Percentiles rank a stretch among this genome's conserved stretches.
phyloP scores from a whole-genome alignment of 192 early-diverging fungal genomes.

The Backusella westeae region DNA sequence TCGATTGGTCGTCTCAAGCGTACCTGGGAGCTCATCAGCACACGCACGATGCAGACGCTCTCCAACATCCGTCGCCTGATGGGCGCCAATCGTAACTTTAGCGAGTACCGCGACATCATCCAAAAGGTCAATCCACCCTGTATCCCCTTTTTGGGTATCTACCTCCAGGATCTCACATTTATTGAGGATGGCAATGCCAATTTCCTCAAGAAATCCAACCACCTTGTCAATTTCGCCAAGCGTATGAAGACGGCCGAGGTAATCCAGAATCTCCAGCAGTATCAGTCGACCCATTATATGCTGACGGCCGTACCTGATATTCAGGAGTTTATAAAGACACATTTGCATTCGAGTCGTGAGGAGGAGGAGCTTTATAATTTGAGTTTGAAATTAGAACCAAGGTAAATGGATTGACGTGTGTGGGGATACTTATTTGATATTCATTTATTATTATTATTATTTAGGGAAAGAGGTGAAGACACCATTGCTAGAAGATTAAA shows the following conservation, averaged over 20 bases:
- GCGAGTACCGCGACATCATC: slow-evolving; percentile 75
- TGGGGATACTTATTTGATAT: neutral
- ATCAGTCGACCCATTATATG: slow-evolving; percentile 79
- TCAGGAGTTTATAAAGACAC: slow-evolving; percentile 72
- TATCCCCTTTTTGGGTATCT: slow-evolving; percentile 82
- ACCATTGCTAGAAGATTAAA: slow-evolving; percentile 68
- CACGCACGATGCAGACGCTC: slow-evolving; percentile 52
- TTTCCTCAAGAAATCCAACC: slow-evolving; percentile 55
- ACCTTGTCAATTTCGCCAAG: slow-evolving; percentile 91
- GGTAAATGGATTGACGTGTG: slow-evolving; percentile 26
- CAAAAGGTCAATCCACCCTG: slow-evolving; percentile 74
- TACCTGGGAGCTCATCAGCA: slow-evolving; percentile 73
- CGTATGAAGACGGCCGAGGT: slow-evolving; percentile 84
- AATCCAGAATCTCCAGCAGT: slow-evolving; percentile 86
- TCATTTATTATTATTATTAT: neutral
- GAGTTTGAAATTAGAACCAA: slow-evolving; percentile 79
- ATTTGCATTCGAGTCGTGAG: slow-evolving; percentile 65
- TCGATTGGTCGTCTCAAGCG: slow-evolving; percentile 86
- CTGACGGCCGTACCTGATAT: slow-evolving; percentile 78
- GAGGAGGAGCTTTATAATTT: slow-evolving; percentile 76
- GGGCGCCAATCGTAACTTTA: slow-evolving; percentile 79
- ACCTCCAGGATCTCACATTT: slow-evolving; percentile 85
- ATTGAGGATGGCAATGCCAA: slow-evolving; percentile 88
- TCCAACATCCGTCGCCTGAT: slow-evolving; percentile 71
- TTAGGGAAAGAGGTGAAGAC: slow-evolving; percentile 68